phyloP scores from a whole-genome alignment of 1,284 basidiomycete genomes.

The Cryptococcus sp. region DNA sequence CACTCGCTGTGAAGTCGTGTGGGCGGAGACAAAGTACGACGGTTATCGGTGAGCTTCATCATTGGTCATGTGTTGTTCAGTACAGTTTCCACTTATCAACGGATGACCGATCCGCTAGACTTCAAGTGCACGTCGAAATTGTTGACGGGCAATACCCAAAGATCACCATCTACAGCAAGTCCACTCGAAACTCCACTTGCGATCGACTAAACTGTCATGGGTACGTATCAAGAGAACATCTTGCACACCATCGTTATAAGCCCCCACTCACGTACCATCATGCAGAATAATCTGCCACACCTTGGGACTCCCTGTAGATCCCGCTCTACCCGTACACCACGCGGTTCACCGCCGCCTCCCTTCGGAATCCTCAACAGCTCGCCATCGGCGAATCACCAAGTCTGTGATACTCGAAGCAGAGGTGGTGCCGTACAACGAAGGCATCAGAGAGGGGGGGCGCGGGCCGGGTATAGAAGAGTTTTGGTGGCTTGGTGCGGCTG shows the following conservation, averaged over 20 bases:
- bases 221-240: conserved; percentile 46
- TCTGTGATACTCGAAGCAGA: conserved; percentile 78
- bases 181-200: conserved; percentile 69
- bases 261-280: neutral
- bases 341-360: conserved; percentile 8
- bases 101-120: no score
- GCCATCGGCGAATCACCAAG: conserved; percentile 1
- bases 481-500: conserved; percentile 45
- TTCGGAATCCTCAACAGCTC: neutral
- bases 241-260: no score
- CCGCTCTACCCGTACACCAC: conserved; percentile 21
- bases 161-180: conserved; percentile 80
- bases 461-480: conserved; percentile 53
- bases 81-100: no score
- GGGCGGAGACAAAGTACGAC: conserved; percentile 87
- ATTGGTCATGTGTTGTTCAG: no score
- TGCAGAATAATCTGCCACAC: conserved; percentile 62
- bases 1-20: conserved; percentile 54
- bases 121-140: conserved; percentile 74
- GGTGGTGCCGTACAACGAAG: conserved; percentile 74
- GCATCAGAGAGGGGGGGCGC: conserved; percentile 32
- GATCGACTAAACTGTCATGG: conserved; percentile 67
- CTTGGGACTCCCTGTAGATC: conserved; percentile 54
- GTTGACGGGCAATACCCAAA: conserved; percentile 46
- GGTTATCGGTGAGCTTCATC: conserved; percentile 62